Evolutionary conservation across 306 rosid genomes (phyloP), one percentile per base, ranked within the genome.

Genomic region (Sechiopsis laciniata): DNA sequence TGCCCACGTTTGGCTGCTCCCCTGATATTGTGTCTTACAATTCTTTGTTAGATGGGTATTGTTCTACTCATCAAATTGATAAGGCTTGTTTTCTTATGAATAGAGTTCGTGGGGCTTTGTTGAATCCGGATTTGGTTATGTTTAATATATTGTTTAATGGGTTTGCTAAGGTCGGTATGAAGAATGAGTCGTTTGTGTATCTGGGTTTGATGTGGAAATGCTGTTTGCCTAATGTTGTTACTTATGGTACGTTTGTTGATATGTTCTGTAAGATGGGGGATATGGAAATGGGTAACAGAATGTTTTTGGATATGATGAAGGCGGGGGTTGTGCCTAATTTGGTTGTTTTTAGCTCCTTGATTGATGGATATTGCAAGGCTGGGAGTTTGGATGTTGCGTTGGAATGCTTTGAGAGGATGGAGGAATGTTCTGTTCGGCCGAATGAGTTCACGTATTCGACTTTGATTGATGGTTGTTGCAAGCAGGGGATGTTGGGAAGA

Each of bases 131-230:
- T 78, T 75, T 71, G 64, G 75, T 78, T 14, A 71, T 55, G 40
- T 82, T 82, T 24, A 82, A 82, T 72, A 75, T 58, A 54, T 24
- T 82, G 65, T 75, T 82, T 75, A 71, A 73, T 71, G 82, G 82
- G 13, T 82, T 82, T 52, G 67, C 70, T 65, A 82, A 82, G 75
- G 60, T 48, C 11, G 57, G 42, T 58, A 81, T 81, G 84, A 75
- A 72, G 82, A 50, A 65, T n/a, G 73, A 75, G 55, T 71, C 77
- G 29, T 72, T 78, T 82, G 60, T 75, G 55, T 82, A 78, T 21
- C 76, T 82, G 75, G 82, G 85, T 20, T 71, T 82, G 75, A 82
- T 82, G 85, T 78, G 80, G 82, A 82, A 82, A 76, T 69, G 52
- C 46, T 82, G 54, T 75, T 72, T 60, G 62, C 82, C 85, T 15